Conservation (phyloP, 2,329 filamentous ascomycete genomes). For the Phialophora macrospora region DNA sequence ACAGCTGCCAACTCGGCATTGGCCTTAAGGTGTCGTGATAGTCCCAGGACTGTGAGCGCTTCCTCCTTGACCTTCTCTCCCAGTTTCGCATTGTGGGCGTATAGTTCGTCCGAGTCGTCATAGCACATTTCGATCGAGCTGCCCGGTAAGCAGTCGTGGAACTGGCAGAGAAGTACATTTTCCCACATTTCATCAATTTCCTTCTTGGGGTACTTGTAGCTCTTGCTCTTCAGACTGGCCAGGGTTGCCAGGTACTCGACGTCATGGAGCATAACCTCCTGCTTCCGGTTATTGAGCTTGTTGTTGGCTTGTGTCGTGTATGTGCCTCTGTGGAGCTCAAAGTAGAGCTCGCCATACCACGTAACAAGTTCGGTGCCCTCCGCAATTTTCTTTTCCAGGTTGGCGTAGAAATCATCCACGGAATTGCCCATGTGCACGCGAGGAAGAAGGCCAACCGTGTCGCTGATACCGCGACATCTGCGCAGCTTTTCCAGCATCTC, state of each 20-base stretch:
- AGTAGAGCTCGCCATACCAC: conserved; percentile 98
- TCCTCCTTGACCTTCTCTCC: conserved; percentile 74
- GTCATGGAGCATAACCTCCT: conserved; percentile 83
- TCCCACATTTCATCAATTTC: conserved; percentile 98
- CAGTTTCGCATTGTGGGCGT: conserved; percentile 78
- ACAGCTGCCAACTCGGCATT: conserved; percentile 64
- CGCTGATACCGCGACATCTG: conserved; percentile 86
- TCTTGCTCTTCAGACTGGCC: conserved; percentile 72
- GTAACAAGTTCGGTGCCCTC: conserved; percentile 76
- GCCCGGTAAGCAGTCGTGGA: conserved; percentile 95
- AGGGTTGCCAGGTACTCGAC: conserved; percentile 86
- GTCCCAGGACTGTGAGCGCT: conserved; percentile 69
- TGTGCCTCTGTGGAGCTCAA: conserved; percentile 94
- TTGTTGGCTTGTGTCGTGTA: conserved; percentile 98
- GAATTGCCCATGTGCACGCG: conserved; percentile 86
- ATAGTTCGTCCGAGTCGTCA: conserved; percentile 90
- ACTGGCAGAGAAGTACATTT: conserved; percentile 86
- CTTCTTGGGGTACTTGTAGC: conserved; percentile 89
- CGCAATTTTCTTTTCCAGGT: conserved; percentile 75
- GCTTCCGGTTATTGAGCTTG: conserved; percentile 88
- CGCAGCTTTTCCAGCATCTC: conserved; percentile 93
- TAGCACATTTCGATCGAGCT: conserved; percentile 98
- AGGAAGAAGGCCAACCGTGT: conserved; percentile 80
- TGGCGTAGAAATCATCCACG: conserved; percentile 92
- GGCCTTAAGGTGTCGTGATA: conserved; percentile 53